Evolutionary conservation across 2,329 filamentous ascomycete species (phyloP).

Genomic region (Hirsutella minnesotensis): DNA sequence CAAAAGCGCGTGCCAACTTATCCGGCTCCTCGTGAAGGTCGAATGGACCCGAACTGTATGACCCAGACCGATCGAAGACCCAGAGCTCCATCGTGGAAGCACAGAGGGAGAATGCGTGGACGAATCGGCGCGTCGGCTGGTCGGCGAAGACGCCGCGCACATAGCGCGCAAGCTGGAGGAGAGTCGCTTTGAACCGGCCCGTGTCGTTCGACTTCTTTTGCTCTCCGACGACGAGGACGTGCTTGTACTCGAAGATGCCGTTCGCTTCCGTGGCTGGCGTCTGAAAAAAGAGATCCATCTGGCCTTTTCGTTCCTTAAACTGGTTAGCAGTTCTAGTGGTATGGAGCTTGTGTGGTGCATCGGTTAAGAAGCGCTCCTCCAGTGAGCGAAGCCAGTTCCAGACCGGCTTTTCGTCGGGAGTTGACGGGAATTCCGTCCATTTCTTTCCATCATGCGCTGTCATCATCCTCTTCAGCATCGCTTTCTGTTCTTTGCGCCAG

Average conservation of each 20-base stretch:
- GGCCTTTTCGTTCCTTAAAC: no score
- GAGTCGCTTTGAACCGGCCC: conserved; percentile 6
- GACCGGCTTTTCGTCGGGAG: conserved; percentile 3
- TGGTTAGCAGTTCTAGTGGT: background rate
- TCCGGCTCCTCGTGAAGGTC: conserved; percentile 8
- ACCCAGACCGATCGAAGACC: conserved; percentile 12
- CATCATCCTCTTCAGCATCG: conserved; percentile 3
- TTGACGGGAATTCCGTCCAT: conserved; percentile 6
- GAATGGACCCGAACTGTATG: conserved; percentile 8
- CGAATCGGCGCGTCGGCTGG: conserved; percentile 11
- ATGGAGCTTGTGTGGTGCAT: background rate
- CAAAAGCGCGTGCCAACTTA: conserved; percentile 8
- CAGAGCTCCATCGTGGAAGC: conserved; percentile 10
- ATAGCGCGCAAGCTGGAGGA: conserved; percentile 9
- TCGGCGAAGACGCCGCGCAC: conserved; percentile 5
- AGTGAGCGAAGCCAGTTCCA: background rate
- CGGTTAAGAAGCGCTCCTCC: background rate
- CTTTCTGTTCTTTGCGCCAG: conserved; percentile 6
- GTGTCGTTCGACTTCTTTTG: conserved; percentile 8
- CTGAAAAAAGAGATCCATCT: no score
- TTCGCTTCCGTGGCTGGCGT: no score
- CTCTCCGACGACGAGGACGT: conserved; percentile 10
- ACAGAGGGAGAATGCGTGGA: conserved; percentile 7
- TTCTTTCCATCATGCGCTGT: conserved; percentile 6
- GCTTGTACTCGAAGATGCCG: no score